Evolutionary conservation across 2,329 filamentous ascomycete genomes (phyloP), one percentile per base, ranked within the genome.

Genomic region (Colletotrichum truncatum): DNA sequence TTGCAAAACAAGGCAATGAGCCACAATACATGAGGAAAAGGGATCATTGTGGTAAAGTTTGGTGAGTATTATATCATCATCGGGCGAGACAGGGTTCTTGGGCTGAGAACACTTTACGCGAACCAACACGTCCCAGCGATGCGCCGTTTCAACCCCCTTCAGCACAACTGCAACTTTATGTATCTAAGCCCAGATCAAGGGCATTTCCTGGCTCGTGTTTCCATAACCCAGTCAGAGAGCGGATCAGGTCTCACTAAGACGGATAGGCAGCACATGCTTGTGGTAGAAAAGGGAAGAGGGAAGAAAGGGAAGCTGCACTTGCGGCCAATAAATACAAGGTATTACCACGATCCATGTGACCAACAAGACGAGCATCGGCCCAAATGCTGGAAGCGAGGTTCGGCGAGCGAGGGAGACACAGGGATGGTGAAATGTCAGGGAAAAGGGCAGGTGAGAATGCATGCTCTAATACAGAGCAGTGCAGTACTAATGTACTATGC

Each of bases 101-200:
- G 43, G 49, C 32, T n/a, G 23, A 34, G 46, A 30, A 49, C 55
- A 65, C 63, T 66, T 56, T 66, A 63, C 63, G 58, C 57, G 63
- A 56, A 32, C 36, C 52, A 39, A 52, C 57, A 66, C 43, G 58
- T 48, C 46, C 38, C 41, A n/a, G 45, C 43, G 51, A 63, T 51
- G 61, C 39, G 48, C 63, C 43, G 57, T 66, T 63, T 66, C 63
- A 63, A 66, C 57, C 57, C 62, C 63, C 56, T 66, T 12, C 26
- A 16, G 11, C 18, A 12, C 25, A 46, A 25, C n/a, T n/a, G n/a
- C n/a, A n/a, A n/a, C n/a, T 1, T 65, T 25, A 28, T 64, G 34
- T 23, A 32, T 52, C 10, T 21, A 25, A 38, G 55, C 30, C 38
- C 10, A 46, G 61, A 36, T 51, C 45, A 16, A 53, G 61, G 32